Evolutionary conservation across 2,329 filamentous ascomycete species (phyloP).

Genomic region (Penicillium sp.): DNA sequence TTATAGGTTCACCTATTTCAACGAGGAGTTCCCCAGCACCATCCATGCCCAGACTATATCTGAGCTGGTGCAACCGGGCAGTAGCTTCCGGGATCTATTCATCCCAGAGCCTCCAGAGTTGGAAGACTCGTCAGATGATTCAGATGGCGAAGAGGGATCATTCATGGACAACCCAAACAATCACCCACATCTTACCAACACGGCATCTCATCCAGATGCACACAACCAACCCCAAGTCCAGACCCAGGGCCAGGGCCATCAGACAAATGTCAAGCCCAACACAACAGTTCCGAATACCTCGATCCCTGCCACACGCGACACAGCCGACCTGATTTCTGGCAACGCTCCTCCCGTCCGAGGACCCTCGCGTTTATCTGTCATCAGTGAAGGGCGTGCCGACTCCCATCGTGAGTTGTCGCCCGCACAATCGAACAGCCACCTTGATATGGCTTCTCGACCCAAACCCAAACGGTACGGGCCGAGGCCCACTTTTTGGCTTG

Average conservation of each 20-base stretch:
- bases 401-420: conserved; percentile 28
- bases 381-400: conserved; percentile 37
- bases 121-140: conserved; percentile 70
- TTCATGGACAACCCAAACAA: conserved; percentile 17
- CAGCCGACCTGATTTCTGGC: background rate
- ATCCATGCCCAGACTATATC: conserved; percentile 96
- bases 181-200: conserved; percentile 7
- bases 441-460: conserved; percentile 23
- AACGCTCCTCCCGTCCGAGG: conserved; percentile 8
- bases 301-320: conserved; percentile 10
- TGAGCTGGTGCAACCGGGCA: conserved; percentile 82
- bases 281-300: background rate
- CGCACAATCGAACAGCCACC: conserved; percentile 19
- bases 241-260: conserved; percentile 5
- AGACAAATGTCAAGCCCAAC: background rate
- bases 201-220: conserved; percentile 9
- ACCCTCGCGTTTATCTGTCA: conserved; percentile 36
- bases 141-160: conserved; percentile 48
- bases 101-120: conserved; percentile 79
- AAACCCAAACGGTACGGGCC: conserved; percentile 66
- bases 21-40: conserved; percentile 92
- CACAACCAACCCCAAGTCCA: conserved; percentile 3
- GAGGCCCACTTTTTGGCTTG: conserved; percentile 94
- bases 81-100: conserved; percentile 84
- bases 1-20: conserved; percentile 97